Conservation (phyloP, 495 filamentous ascomycete species). For the Neurospora pannonica region DNA sequence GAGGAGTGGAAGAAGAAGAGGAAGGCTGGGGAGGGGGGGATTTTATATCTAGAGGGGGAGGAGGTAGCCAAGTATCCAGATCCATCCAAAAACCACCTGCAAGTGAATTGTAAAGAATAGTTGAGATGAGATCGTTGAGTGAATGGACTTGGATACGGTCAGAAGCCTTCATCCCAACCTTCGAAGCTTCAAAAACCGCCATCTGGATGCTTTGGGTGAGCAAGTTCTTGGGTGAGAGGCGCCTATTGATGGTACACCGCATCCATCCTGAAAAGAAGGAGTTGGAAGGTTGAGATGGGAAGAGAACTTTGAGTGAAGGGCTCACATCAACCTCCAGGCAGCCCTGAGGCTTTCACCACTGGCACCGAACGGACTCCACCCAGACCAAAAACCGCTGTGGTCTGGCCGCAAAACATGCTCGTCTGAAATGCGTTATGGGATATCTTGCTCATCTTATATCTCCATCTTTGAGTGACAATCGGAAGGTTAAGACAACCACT, state of each 20-base stretch:
- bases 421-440: neutral
- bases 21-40: neutral
- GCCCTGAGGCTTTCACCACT: neutral
- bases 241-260: neutral
- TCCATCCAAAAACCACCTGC: neutral
- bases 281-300: neutral
- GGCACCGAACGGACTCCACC: neutral
- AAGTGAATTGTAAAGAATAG: neutral
- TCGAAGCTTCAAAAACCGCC: neutral
- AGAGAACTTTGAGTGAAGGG: neutral
- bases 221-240: neutral
- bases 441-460: neutral
- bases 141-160: neutral
- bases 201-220: neutral
- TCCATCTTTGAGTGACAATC: fast-evolving
- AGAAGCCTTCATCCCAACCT: neutral
- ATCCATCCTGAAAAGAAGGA: neutral
- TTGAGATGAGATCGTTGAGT: neutral
- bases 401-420: neutral
- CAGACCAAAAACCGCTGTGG: no score
- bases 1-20: neutral
- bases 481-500: neutral
- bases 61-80: neutral
- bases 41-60: neutral
- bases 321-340: neutral